phyloP scores from a whole-genome alignment of 2,329 filamentous ascomycete genomes.

The Rutstroemia sp. region DNA sequence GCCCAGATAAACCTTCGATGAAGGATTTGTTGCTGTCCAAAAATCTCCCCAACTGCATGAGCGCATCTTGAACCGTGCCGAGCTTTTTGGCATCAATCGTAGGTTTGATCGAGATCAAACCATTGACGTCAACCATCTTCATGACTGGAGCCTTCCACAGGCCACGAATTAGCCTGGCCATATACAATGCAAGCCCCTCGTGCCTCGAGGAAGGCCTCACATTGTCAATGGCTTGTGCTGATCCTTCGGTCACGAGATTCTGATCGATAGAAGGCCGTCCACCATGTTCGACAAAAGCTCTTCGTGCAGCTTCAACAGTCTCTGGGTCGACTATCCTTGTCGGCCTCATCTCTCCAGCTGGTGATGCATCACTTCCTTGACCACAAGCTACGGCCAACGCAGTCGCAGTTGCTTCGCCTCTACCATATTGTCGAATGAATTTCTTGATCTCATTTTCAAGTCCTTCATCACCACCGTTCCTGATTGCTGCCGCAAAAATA shows the following conservation, averaged over 20 bases:
- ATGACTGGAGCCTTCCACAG: slow-evolving; percentile 82
- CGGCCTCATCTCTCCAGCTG: slow-evolving; percentile 60
- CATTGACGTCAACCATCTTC: slow-evolving; percentile 43
- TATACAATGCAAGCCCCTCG: slow-evolving; percentile 79
- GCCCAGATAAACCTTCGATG: slow-evolving; percentile 89
- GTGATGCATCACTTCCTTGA: slow-evolving; percentile 68
- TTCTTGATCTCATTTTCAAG: slow-evolving; percentile 74
- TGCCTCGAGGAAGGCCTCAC: slow-evolving; percentile 85
- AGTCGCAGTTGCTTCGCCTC: slow-evolving; percentile 81
- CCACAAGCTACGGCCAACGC: slow-evolving; percentile 92
- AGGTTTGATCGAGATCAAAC: slow-evolving; percentile 57
- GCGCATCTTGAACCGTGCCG: slow-evolving; percentile 67
- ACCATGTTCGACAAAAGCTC: slow-evolving; percentile 86
- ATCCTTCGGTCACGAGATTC: slow-evolving; percentile 55
- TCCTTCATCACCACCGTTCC: slow-evolving; percentile 68
- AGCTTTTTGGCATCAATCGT: slow-evolving; percentile 63
- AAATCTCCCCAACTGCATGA: slow-evolving; percentile 74
- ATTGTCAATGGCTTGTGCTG: slow-evolving; percentile 65
- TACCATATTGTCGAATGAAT: slow-evolving; percentile 80
- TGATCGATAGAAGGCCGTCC: slow-evolving; percentile 81
- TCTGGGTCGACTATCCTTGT: slow-evolving; percentile 72
- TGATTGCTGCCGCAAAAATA: slow-evolving; percentile 77
- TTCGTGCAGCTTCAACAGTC: slow-evolving; percentile 76
- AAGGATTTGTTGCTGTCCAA: slow-evolving; percentile 81
- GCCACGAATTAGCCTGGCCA: slow-evolving; percentile 78